Percentiles rank a stretch among this genome's conserved stretches.
Conservation (phyloP, 352 stramenopile genomes). For the Phytopythium vexans region DNA sequence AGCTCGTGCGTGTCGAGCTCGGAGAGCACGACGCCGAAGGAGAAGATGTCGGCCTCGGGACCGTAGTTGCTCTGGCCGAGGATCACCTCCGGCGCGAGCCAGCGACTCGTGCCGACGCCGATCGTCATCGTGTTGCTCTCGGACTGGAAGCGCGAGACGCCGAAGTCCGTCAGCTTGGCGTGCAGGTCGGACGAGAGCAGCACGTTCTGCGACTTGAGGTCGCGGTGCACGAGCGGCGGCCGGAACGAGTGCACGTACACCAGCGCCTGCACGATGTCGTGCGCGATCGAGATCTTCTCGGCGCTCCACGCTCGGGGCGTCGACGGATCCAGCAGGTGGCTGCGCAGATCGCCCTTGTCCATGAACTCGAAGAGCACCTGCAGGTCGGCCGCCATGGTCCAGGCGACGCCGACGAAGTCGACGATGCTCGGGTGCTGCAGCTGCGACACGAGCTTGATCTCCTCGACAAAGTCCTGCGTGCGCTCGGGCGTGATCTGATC, state of each 20-base stretch:
- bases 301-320: slow-evolving; percentile 26
- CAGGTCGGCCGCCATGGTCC: slow-evolving; percentile 44
- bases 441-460: slow-evolving; percentile 48
- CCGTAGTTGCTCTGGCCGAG: slow-evolving; percentile 20
- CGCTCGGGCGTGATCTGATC: slow-evolving; percentile 38
- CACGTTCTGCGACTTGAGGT: slow-evolving; percentile 48
- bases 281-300: slow-evolving; percentile 31
- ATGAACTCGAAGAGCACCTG: slow-evolving; percentile 56
- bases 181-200: slow-evolving; percentile 23
- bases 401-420: slow-evolving; percentile 43
- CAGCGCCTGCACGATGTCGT: slow-evolving; percentile 34
- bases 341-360: slow-evolving; percentile 43
- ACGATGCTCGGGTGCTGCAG: slow-evolving; percentile 57
- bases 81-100: slow-evolving; percentile 47
- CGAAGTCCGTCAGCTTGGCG: slow-evolving; percentile 50
- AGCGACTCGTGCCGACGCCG: slow-evolving; percentile 29
- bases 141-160: slow-evolving; percentile 31
- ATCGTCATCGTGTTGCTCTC: slow-evolving; percentile 32
- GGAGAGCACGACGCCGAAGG: slow-evolving; percentile 37
- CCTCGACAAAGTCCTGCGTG: slow-evolving; percentile 28
- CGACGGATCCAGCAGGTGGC: slow-evolving; percentile 23
- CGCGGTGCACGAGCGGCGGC: slow-evolving; percentile 28
- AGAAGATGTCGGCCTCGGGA: slow-evolving; percentile 40
- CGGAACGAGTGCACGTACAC: slow-evolving; percentile 41
- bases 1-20: slow-evolving; percentile 50